phyloP scores from a whole-genome alignment of 1,139 yeast species.

The Yamadazyma siamensis region DNA sequence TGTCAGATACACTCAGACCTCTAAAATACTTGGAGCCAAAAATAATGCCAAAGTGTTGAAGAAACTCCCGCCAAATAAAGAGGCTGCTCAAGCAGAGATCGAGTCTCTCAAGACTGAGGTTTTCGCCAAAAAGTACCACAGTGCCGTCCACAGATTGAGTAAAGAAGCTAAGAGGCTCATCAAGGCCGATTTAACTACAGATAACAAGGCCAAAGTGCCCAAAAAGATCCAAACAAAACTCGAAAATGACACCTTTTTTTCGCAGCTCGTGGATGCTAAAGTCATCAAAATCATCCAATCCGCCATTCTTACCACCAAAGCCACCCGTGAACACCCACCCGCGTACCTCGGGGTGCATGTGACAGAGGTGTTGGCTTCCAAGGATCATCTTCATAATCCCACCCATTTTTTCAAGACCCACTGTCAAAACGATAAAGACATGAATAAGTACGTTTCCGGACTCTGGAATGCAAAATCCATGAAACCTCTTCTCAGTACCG shows the following conservation, averaged over 20 bases:
- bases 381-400: constrained; percentile 36
- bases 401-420: constrained; percentile 45
- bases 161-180: constrained; percentile 29
- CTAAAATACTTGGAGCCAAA: constrained; percentile 44
- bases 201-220: constrained; percentile 3
- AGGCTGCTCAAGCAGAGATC: constrained; percentile 45
- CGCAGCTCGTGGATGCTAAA: constrained; percentile 30
- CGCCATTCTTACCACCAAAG: constrained; percentile 24
- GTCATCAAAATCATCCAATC: constrained; percentile 28
- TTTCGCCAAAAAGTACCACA: constrained; percentile 50
- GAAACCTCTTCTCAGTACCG: constrained; percentile 42
- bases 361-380: constrained; percentile 22
- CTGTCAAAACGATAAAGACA: constrained; percentile 38
- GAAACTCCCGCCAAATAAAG: constrained; percentile 32
- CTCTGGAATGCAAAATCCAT: constrained; percentile 57
- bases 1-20: constrained; percentile 56
- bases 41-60: constrained; percentile 44
- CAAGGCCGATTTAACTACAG: constrained; percentile 22
- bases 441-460: constrained; percentile 50
- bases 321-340: constrained; percentile 29
- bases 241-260: constrained; percentile 19
- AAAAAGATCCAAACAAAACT: constrained; percentile 6
- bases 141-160: constrained; percentile 40
- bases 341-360: constrained; percentile 26
- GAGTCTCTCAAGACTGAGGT: constrained; percentile 42